These are phyloP conservation scores for Starmerella geochares DNA, from an alignment of 805 yeast genomes.

Conservation along the genomic window DNA sequence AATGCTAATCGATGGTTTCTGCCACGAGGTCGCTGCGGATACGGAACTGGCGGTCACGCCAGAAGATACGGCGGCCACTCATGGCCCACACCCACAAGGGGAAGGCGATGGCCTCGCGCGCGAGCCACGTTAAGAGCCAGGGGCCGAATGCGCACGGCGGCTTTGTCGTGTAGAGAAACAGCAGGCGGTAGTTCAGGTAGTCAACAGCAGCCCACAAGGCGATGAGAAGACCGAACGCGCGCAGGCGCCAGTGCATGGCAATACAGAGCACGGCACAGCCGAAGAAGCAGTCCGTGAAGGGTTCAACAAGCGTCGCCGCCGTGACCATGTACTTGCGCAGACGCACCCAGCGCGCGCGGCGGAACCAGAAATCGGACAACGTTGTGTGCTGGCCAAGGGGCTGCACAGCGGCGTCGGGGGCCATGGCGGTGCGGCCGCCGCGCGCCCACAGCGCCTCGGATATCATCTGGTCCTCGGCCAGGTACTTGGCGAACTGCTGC, in stretches of 20 bases:
- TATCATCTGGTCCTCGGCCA: conserved; percentile 90
- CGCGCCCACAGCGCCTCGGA: conserved; percentile 74
- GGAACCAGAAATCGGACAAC: conserved; percentile 46
- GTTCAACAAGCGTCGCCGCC: conserved; percentile 74
- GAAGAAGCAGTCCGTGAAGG: conserved; percentile 68
- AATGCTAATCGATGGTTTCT: conserved; percentile 37
- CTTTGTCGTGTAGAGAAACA: conserved; percentile 12
- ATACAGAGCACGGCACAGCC: conserved; percentile 26
- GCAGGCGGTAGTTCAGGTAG: conserved; percentile 40
- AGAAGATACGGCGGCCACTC: conserved; percentile 55
- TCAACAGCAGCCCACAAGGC: conserved; percentile 56
- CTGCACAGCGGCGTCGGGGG: conserved; percentile 69
- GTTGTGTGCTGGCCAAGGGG: conserved; percentile 41
- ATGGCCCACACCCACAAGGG: conserved; percentile 79
- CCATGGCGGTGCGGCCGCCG: conserved; percentile 65
- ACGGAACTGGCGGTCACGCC: conserved; percentile 63
- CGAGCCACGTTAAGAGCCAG: conserved; percentile 47
- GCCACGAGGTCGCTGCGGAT: conserved; percentile 70
- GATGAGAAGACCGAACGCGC: conserved; percentile 36
- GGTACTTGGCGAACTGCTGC: conserved; percentile 62
- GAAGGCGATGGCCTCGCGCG: conserved; percentile 63
- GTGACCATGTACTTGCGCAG: conserved; percentile 81
- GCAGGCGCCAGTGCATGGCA: not conserved
- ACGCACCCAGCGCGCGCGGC: conserved; percentile 77
- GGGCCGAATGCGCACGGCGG: conserved; percentile 19